A percentile compares a stretch with the other conserved stretches of the same genome.
phyloP scores from a whole-genome alignment of 116 monocot genomes.

The Posidonia oceanica region DNA sequence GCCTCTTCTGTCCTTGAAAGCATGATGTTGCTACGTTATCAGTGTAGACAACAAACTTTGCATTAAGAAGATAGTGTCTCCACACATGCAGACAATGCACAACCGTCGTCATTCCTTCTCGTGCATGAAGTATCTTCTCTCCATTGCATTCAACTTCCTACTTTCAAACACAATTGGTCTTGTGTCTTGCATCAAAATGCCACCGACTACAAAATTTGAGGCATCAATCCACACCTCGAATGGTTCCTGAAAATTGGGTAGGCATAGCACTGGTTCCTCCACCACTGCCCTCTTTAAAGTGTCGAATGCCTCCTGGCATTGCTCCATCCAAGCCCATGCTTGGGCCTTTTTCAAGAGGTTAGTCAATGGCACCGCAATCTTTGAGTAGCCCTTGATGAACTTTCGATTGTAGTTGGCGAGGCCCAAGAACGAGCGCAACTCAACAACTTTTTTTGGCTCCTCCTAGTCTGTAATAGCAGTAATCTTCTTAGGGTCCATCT shows the following conservation, averaged over 20 bases:
- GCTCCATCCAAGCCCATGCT: no score
- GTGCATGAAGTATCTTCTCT: background rate
- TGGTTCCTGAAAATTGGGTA: background rate
- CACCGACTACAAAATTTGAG: background rate
- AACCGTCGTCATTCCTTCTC: background rate
- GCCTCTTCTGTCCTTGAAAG: background rate
- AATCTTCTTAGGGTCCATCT: no score
- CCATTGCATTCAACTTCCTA: background rate
- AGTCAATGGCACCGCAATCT: no score
- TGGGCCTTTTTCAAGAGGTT: no score
- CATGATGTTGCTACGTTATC: background rate
- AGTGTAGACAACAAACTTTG: background rate
- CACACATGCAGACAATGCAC: background rate
- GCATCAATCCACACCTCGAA: background rate
- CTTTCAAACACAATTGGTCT: background rate
- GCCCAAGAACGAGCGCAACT: no score
- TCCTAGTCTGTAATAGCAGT: no score
- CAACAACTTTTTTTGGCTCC: no score
- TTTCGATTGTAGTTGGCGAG: no score
- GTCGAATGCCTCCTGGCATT: background rate
- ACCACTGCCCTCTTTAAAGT: background rate
- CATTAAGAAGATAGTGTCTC: background rate
- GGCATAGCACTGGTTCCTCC: background rate
- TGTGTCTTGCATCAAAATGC: background rate
- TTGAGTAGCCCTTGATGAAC: no score